These are phyloP conservation scores for Byssochlamys sp. DNA, from an alignment of 2,329 filamentous ascomycete genomes.

Conservation along the genomic window DNA sequence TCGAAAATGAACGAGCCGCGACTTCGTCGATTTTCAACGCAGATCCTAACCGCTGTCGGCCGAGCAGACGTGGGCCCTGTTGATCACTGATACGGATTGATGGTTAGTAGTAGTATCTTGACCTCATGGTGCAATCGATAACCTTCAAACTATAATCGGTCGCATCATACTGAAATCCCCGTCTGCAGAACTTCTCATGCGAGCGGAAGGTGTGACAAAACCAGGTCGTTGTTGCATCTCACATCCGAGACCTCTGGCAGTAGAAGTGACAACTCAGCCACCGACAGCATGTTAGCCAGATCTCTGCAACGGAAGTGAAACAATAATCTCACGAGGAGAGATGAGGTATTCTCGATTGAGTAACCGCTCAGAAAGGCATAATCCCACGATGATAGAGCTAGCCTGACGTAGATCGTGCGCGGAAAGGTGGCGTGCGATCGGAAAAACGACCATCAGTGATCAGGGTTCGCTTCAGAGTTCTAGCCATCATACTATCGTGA, in stretches of 20 bases:
- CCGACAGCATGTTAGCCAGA: background rate
- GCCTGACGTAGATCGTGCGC: background rate
- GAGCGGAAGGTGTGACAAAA: background rate
- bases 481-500: background rate
- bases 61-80: background rate
- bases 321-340: background rate
- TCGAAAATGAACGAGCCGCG: background rate
- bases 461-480: background rate
- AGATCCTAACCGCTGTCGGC: background rate
- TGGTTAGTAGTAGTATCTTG: background rate
- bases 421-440: background rate
- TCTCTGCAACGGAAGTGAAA: background rate
- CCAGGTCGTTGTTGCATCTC: background rate
- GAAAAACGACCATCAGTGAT: background rate
- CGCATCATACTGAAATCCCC: background rate
- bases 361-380: background rate
- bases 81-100: background rate
- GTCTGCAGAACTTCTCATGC: background rate
- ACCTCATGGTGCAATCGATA: background rate
- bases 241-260: background rate
- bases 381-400: background rate
- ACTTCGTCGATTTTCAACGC: background rate
- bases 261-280: background rate
- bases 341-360: background rate
- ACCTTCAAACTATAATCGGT: background rate